These are phyloP conservation scores for Pythium aristosporum DNA, from an alignment of 352 stramenopile species.

Conservation along the genomic window DNA sequence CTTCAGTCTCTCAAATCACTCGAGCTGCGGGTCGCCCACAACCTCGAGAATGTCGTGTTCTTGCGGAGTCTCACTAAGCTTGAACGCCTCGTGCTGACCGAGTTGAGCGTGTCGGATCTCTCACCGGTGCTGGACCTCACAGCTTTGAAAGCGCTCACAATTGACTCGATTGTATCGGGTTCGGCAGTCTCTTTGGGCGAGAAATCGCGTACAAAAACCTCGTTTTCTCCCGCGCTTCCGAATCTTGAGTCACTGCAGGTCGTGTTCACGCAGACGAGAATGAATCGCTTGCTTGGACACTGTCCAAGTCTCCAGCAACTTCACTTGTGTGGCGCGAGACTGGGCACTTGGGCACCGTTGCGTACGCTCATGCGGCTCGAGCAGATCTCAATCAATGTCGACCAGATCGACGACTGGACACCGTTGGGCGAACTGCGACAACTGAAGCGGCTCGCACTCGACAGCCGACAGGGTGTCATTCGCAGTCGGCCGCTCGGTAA, in stretches of 20 bases:
- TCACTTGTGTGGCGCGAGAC: slow-evolving; percentile 8
- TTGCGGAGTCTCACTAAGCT: slow-evolving; percentile 5
- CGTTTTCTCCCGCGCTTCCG: not conserved
- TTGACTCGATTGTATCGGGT: slow-evolving; percentile 11
- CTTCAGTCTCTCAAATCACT: slow-evolving; percentile 8
- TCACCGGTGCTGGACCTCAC: slow-evolving; percentile 9
- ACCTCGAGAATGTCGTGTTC: slow-evolving; percentile 5
- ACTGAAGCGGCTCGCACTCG: slow-evolving; percentile 11
- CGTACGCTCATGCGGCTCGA: not conserved
- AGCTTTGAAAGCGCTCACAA: slow-evolving; percentile 8
- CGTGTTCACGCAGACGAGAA: slow-evolving; percentile 7
- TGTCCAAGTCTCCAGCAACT: slow-evolving; percentile 8
- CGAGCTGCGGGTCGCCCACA: slow-evolving; percentile 1
- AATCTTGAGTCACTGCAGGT: slow-evolving; percentile 16
- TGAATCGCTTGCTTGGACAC: slow-evolving; percentile 6
- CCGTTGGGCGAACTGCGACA: slow-evolving; percentile 8
- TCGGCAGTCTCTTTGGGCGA: not conserved
- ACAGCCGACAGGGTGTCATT: slow-evolving; percentile 3
- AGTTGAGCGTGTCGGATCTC: slow-evolving; percentile 9
- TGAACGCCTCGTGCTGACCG: slow-evolving; percentile 4
- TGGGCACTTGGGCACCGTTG: slow-evolving; percentile 11
- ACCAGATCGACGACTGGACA: slow-evolving; percentile 17
- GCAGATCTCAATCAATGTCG: slow-evolving; percentile 16
- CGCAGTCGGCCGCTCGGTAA: slow-evolving; percentile 4
- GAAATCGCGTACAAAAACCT: not conserved